Evolutionary conservation across 1,284 basidiomycete species (phyloP), one percentile per base, ranked within the genome.

Genomic region (Porogramme epimiltina): DNA sequence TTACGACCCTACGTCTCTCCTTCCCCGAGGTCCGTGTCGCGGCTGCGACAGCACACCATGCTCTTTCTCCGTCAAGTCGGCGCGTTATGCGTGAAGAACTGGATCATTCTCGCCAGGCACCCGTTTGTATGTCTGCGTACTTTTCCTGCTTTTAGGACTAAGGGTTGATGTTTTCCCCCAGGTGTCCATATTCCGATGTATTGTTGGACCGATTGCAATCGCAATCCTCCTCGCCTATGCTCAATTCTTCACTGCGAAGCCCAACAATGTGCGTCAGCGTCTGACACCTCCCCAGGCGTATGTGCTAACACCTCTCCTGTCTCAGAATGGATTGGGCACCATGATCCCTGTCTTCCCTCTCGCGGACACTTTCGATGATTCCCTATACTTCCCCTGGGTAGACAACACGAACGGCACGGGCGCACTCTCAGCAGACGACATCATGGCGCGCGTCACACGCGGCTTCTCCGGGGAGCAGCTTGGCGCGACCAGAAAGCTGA

Each of bases 31-130:
- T n/a, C n/a, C n/a, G n/a, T n/a, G n/a, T n/a, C n/a, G n/a, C n/a
- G n/a, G n/a, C n/a, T n/a, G 8, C 10, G 13, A 36, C 5, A 10
- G 11, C 8, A 9, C 28, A 13, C 28, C 28, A 31, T 31, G 34
- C 52, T 74, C 11, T 85, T 87, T 64, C 79, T 79, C 72, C 74
- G 80, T 22, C 88, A 91, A 69, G 80, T 85, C 55, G 67, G 67
- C 9, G 83, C 81, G 3, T 68, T 91, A 36, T 78, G 82, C 49
- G 78, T 81, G 76, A 91, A 91, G 77, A 90, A 91, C 61, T 88
- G 84, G 85, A 87, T 85, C 46, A 76, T 87, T 16, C 67, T 85
- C 25, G 78, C 76, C 19, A 85, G 81, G 65, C 83, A 85, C 66
- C 77, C 82, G 50, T 70, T 82, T 61, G 86, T 87, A 62, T 20